These are phyloP conservation scores for Diaporthe amygdali DNA, from an alignment of 2,329 filamentous ascomycete species.

Conservation along the genomic window DNA sequence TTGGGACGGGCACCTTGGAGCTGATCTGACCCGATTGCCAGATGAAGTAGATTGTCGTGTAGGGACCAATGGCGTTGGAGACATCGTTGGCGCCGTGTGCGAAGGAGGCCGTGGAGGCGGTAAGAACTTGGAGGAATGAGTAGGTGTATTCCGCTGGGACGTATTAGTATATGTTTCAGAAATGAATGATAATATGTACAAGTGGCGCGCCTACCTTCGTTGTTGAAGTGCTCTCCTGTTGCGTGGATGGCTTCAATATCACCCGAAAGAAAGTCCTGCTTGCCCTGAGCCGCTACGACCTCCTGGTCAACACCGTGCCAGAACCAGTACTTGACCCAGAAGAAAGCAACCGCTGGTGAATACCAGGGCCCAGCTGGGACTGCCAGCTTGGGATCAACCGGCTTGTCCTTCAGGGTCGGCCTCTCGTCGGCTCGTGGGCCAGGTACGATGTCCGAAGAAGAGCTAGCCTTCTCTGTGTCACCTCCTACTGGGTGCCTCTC, in stretches of 20 bases:
- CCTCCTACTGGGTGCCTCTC: background rate
- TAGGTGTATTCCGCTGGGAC: slow-evolving; percentile 59
- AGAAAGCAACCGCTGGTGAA: slow-evolving; percentile 46
- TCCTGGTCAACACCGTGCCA: slow-evolving; percentile 54
- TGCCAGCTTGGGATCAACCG: background rate
- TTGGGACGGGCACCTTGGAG: slow-evolving; percentile 54
- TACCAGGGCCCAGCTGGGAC: slow-evolving; percentile 41
- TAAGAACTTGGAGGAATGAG: slow-evolving; percentile 64
- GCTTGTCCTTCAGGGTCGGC: background rate
- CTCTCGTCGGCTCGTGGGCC: background rate
- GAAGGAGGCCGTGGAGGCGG: slow-evolving; percentile 67
- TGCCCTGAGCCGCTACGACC: slow-evolving; percentile 42
- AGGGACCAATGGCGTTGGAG: slow-evolving; percentile 66
- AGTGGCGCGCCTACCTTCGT: slow-evolving; percentile 41
- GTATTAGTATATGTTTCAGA: background rate
- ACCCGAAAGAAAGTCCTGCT: slow-evolving; percentile 50
- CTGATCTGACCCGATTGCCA: slow-evolving; percentile 56
- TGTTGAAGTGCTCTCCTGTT: slow-evolving; percentile 64
- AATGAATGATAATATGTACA: rapidly evolving
- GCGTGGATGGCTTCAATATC: slow-evolving; percentile 62
- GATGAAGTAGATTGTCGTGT: slow-evolving; percentile 66
- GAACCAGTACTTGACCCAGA: slow-evolving; percentile 48
- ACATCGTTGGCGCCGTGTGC: slow-evolving; percentile 73
- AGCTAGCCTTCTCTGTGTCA: background rate
- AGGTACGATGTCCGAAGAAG: background rate